These are phyloP conservation scores for Emmonsiellopsis sp. DNA, from an alignment of 2,329 filamentous ascomycete genomes.

Conservation along the genomic window DNA sequence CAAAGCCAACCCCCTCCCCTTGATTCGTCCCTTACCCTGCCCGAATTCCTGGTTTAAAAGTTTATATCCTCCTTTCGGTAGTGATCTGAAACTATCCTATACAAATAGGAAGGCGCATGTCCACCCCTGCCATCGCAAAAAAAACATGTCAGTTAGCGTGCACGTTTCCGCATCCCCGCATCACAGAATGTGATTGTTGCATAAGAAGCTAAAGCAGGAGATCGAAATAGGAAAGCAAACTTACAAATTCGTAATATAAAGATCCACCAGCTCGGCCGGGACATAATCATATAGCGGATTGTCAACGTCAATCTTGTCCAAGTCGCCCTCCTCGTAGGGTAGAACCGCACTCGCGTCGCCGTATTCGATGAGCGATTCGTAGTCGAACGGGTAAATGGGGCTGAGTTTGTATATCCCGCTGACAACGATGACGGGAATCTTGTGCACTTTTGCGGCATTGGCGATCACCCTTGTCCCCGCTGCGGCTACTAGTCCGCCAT, in stretches of 20 bases:
- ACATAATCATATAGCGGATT: slow-evolving; percentile 79
- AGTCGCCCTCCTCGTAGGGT: slow-evolving; percentile 66
- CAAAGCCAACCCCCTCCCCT: not conserved
- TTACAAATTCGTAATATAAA: slow-evolving; percentile 69
- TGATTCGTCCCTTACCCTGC: not conserved
- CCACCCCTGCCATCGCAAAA: slow-evolving; percentile 39
- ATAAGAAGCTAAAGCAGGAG: not conserved
- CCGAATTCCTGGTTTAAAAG: slow-evolving; percentile 21
- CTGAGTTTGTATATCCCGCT: slow-evolving; percentile 91
- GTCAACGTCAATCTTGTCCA: slow-evolving; percentile 67
- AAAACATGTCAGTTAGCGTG: slow-evolving; percentile 10
- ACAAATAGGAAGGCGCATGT: slow-evolving; percentile 56
- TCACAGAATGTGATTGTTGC: not conserved
- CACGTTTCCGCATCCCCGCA: not conserved
- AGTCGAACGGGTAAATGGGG: slow-evolving; percentile 77
- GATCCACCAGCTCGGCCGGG: slow-evolving; percentile 56
- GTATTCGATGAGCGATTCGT: slow-evolving; percentile 75
- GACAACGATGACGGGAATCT: slow-evolving; percentile 78
- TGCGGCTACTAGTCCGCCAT: slow-evolving; percentile 76
- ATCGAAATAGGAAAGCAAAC: slow-evolving; percentile 21
- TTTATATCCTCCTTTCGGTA: slow-evolving; percentile 55
- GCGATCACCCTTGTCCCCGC: slow-evolving; percentile 78
- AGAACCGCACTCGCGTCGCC: slow-evolving; percentile 71
- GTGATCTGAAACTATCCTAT: slow-evolving; percentile 57
- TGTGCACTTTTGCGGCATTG: slow-evolving; percentile 71